A percentile compares a stretch with the other conserved stretches of the same genome.
phyloP scores from a whole-genome alignment of 2,329 filamentous ascomycete species.

The Cucurbitaria berberidis region DNA sequence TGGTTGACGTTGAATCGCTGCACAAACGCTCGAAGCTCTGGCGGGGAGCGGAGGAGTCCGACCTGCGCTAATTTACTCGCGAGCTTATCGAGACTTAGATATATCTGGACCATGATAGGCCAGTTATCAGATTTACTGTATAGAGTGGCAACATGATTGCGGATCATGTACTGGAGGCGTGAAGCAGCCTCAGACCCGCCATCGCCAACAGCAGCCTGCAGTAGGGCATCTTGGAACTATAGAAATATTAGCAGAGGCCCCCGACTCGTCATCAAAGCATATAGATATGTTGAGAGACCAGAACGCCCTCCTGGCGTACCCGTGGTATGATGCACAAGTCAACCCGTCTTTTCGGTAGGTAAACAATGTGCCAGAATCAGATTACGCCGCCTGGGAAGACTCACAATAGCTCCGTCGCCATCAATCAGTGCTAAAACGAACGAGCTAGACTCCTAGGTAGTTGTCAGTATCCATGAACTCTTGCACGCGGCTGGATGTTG shows the following conservation, averaged over 20 bases:
- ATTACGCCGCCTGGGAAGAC: conserved; percentile 13
- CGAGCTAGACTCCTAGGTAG: conserved; percentile 43
- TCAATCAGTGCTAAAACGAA: conserved; percentile 57
- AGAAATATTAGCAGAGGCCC: neutral
- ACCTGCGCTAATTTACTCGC: conserved; percentile 50
- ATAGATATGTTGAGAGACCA: neutral
- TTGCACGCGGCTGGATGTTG: conserved; percentile 3
- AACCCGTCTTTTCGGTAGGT: neutral
- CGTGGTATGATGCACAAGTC: neutral
- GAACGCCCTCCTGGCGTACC: neutral
- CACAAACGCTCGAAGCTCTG: conserved; percentile 52
- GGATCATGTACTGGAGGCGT: conserved; percentile 50
- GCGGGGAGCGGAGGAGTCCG: conserved; percentile 48
- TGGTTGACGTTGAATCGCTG: conserved; percentile 54
- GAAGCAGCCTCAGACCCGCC: conserved; percentile 57
- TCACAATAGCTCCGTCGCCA: conserved; percentile 57
- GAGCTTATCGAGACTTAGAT: conserved; percentile 56
- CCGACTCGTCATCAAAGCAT: neutral
- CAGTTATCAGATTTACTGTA: conserved; percentile 52
- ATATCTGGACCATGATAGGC: conserved; percentile 55
- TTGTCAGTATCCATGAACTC: conserved; percentile 4
- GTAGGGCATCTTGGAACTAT: conserved; percentile 54
- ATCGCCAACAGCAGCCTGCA: conserved; percentile 47
- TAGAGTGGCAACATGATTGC: conserved; percentile 48
- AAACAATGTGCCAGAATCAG: neutral